Base-by-base conservation (phyloP, 768 basidiomycete genomes). In the Suillus luteus region DNA sequence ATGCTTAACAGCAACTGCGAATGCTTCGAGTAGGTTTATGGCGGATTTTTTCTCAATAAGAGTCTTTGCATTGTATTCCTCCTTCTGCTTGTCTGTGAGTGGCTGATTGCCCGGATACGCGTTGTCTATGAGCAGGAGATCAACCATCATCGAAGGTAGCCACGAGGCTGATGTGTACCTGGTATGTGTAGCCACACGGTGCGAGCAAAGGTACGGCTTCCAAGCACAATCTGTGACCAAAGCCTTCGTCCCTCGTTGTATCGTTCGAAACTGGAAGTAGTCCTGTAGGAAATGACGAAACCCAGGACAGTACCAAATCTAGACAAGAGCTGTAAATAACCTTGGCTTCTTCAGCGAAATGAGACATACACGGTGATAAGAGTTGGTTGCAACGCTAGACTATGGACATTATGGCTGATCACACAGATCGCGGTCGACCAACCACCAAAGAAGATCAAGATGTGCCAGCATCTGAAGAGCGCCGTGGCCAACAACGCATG, bases 221-320 rank as follows among this genome's bases (percentile, higher is more conserved):
- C 77, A 35, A 85, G 72, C 54, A 86, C 82, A n/a, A 91, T 86
- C 65, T 87, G 84, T 3, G 87, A 86, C 90, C 90, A 91, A 6
- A 85, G 75, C 59, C 81, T 76, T 60, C 90, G 76, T 27, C 90
- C 90, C 68, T 91, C 89, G 62, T 91, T 90, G 73, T 91, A 91
- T n/a, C 88, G 78, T 71, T 90, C 88, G 67, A 89, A 90, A 44
- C 87, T 88, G 5, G 88, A 86, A 12, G 87, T 90, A 11, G 89
- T 90, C 63, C 88, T 73, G 72, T 88, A 89, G 0, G 88, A 88
- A 59, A 91, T 85, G 41, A 91, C 83, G 66, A 91, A 91, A 81
- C 89, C 90, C 27, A 91, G 79, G 1, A 91, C 86, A 5, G 88
- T 89, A 81, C 90, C 80, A 43, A 81, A 66, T 27, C 80, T 80